A percentile compares a stretch with the other conserved stretches of the same genome.
phyloP scores from a whole-genome alignment of 108 stramenopile genomes.

The Poteriospumella lacustris region DNA sequence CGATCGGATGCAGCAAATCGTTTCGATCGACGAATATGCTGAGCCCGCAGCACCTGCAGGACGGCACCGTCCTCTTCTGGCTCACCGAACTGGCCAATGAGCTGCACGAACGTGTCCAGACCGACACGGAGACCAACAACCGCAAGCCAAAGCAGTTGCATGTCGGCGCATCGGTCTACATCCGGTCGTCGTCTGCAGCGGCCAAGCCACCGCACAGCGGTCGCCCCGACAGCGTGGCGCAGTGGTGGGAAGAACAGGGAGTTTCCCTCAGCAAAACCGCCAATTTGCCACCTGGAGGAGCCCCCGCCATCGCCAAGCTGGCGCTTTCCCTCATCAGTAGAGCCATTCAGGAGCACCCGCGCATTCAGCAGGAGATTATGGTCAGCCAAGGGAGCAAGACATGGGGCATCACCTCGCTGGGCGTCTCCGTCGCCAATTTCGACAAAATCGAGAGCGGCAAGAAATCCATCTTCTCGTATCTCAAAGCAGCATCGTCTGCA shows the following conservation, averaged over 20 bases:
- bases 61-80: not conserved
- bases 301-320: not conserved
- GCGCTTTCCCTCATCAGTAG: not conserved
- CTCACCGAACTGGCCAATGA: not conserved
- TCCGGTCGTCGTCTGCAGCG: not conserved
- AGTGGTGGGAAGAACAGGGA: not conserved
- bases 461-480: not conserved
- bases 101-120: not conserved
- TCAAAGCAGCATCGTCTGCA: too few relatives aligned
- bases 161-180: not conserved
- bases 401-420: not conserved
- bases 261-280: not conserved
- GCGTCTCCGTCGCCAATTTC: not conserved
- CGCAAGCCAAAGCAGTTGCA: not conserved
- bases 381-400: not conserved
- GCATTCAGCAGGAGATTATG: not conserved
- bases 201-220: not conserved
- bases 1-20: slow-evolving; percentile 40
- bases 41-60: not conserved
- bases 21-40: slow-evolving; percentile 22
- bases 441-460: not conserved
- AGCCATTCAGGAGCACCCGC: not conserved
- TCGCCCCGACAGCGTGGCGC: not conserved
- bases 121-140: not conserved
- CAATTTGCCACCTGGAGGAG: not conserved